Evolutionary conservation across 2,329 filamentous ascomycete species (phyloP).

Genomic region (Claviceps pazoutovae): DNA sequence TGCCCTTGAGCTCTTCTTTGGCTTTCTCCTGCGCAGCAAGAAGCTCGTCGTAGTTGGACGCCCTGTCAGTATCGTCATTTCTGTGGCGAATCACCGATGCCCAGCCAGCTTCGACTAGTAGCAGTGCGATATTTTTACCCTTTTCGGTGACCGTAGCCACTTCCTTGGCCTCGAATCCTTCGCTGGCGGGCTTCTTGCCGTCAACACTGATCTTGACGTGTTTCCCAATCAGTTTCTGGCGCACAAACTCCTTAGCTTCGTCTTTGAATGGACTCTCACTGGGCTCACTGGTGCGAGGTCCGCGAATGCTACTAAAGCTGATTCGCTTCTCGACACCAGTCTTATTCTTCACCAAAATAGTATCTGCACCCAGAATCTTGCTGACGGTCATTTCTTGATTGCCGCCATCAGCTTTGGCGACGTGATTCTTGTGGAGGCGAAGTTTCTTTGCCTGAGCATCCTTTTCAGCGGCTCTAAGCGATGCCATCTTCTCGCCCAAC

Average conservation of each 20-base stretch:
- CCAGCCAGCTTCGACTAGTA: constrained; percentile 84
- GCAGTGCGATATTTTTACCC: constrained; percentile 74
- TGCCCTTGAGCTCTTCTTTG: constrained; percentile 79
- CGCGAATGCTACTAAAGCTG: constrained; percentile 82
- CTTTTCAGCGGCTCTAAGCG: constrained; percentile 75
- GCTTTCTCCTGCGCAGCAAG: constrained; percentile 68
- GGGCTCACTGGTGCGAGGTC: constrained; percentile 77
- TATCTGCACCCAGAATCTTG: constrained; percentile 79
- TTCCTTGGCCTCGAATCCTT: constrained; percentile 87
- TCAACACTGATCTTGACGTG: constrained; percentile 82
- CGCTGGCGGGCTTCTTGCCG: constrained; percentile 75
- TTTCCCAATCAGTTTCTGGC: constrained; percentile 91
- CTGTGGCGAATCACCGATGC: constrained; percentile 89
- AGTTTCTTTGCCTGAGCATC: constrained; percentile 62
- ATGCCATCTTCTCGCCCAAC: constrained; percentile 76
- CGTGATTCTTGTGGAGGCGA: constrained; percentile 70
- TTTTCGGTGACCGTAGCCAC: constrained; percentile 77
- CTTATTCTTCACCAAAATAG: constrained; percentile 75
- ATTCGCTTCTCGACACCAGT: constrained; percentile 75
- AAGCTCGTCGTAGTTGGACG: constrained; percentile 84
- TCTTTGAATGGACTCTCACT: constrained; percentile 79
- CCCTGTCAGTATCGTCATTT: constrained; percentile 86
- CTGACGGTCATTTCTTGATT: constrained; percentile 71
- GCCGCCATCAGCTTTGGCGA: constrained; percentile 51
- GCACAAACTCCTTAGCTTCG: constrained; percentile 90